phyloP scores from a whole-genome alignment of 1,284 basidiomycete genomes.

The Moesziomyces parantarcticus region DNA sequence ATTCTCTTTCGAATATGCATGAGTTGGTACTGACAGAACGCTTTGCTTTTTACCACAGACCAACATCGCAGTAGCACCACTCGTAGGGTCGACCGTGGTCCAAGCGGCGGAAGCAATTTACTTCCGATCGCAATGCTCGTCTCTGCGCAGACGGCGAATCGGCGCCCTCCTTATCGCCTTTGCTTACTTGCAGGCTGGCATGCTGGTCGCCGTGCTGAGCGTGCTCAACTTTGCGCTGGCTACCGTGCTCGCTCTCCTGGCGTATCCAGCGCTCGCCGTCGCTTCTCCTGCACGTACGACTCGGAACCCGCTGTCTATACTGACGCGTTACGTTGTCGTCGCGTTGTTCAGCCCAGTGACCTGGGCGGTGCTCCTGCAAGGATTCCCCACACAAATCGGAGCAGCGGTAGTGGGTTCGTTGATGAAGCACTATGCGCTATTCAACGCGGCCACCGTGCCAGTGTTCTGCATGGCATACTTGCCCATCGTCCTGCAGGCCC shows the following conservation, averaged over 20 bases:
- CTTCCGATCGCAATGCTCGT: slow-evolving; percentile 9
- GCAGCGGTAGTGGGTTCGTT: neutral
- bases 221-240: slow-evolving; percentile 60
- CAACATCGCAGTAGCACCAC: neutral
- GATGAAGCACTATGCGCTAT: slow-evolving; percentile 25
- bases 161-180: slow-evolving; percentile 53
- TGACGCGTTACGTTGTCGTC: neutral
- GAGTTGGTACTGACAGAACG: neutral
- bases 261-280: slow-evolving; percentile 16
- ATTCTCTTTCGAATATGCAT: too few species aligned
- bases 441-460: slow-evolving; percentile 23
- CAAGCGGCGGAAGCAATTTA: neutral
- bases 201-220: slow-evolving; percentile 53
- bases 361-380: slow-evolving; percentile 6
- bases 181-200: slow-evolving; percentile 56
- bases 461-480: slow-evolving; percentile 34
- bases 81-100: neutral
- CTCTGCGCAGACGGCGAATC: slow-evolving; percentile 15
- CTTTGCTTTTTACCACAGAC: neutral
- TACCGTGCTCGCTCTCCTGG: slow-evolving; percentile 19
- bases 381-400: neutral
- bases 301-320: neutral
- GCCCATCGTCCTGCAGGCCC: slow-evolving; percentile 36
- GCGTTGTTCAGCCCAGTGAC: slow-evolving; percentile 15
- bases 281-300: neutral